Base-by-base conservation (phyloP, 179 eudicot species). In the Actinidia arguta region DNA sequence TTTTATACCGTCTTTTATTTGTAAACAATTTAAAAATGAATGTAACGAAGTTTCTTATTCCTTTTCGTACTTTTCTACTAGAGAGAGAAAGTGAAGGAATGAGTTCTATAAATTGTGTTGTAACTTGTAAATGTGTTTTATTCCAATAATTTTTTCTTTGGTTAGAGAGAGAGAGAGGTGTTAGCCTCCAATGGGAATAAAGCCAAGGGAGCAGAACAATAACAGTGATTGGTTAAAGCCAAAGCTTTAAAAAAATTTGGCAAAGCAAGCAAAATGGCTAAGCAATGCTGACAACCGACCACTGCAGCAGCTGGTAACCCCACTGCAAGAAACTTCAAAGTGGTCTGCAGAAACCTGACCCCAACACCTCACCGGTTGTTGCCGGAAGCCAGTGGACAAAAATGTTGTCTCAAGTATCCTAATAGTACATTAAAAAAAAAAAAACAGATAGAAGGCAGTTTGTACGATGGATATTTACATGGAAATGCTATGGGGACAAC, bases 261-360 rank as follows among this genome's bases (percentile, higher is more conserved):
- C 69, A 17, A 39, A 27, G 36, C 69, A 63, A 25, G 36, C 36
- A 63, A 63, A 63, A 1, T 27, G 71, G 4, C 7, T 11, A 20
- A 70, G 76, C 75, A 44, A 16, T 16, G 39, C 81, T 78, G 81
- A 78, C 81, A 78, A 78, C 81, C 61, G 81, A 78, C 81, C 39
- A 78, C 68, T 6, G 69, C 36, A 25, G 39, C 73, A 66, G 81
- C 81, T 25, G 81, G 81, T 78, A 24, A 51, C 58, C 61, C n/a
- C 56, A 14, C 31, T 31, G 51, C 17, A 63, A 14, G 16, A 46
- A 31, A 9, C 18, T 39, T 17, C 13, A 66, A 63, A 64, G 81
- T 24, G 31, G 47, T 6, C 73, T 78, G 81, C 73, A 73, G 36
- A 31, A 48, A 48, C 64, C 73, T 63, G 10, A 73, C 20, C 73